These are phyloP conservation scores for Ogataea trehalophila DNA, from an alignment of 805 yeast species.

Conservation along the genomic window DNA sequence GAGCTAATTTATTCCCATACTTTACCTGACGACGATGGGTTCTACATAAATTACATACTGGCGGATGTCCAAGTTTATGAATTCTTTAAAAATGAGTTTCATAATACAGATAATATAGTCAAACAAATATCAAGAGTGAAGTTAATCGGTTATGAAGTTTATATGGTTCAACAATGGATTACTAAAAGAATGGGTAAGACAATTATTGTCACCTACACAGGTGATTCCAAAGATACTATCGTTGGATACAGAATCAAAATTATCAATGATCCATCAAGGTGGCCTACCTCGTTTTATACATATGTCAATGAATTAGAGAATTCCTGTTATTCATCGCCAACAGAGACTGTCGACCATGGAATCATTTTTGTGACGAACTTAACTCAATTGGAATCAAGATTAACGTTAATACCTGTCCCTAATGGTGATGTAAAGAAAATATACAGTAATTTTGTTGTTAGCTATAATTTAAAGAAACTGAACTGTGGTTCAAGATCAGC, in stretches of 20 bases:
- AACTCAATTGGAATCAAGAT: constrained; percentile 63
- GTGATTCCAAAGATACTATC: constrained; percentile 63
- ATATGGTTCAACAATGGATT: constrained; percentile 94
- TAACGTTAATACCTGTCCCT: constrained; percentile 67
- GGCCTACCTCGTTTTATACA: constrained; percentile 49
- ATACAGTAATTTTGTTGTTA: constrained; percentile 60
- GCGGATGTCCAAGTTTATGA: constrained; percentile 58
- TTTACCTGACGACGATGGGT: not conserved
- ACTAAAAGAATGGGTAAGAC: constrained; percentile 62
- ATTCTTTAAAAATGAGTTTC: constrained; percentile 35
- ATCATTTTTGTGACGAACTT: constrained; percentile 74
- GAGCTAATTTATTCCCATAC: not conserved
- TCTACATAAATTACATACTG: constrained; percentile 22
- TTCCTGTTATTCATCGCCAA: constrained; percentile 61
- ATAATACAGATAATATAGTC: constrained; percentile 35
- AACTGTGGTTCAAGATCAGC: constrained; percentile 86
- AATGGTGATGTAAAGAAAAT: constrained; percentile 43
- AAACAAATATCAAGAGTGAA: constrained; percentile 38
- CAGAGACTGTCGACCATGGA: constrained; percentile 50
- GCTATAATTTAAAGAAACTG: constrained; percentile 69
- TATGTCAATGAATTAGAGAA: constrained; percentile 62
- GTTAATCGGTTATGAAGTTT: constrained; percentile 77
- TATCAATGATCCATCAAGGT: constrained; percentile 40
- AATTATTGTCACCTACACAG: constrained; percentile 79
- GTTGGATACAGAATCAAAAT: constrained; percentile 53